Base-by-base conservation (phyloP, 2,329 filamentous ascomycete species). In the Aspergillus vadensis region DNA sequence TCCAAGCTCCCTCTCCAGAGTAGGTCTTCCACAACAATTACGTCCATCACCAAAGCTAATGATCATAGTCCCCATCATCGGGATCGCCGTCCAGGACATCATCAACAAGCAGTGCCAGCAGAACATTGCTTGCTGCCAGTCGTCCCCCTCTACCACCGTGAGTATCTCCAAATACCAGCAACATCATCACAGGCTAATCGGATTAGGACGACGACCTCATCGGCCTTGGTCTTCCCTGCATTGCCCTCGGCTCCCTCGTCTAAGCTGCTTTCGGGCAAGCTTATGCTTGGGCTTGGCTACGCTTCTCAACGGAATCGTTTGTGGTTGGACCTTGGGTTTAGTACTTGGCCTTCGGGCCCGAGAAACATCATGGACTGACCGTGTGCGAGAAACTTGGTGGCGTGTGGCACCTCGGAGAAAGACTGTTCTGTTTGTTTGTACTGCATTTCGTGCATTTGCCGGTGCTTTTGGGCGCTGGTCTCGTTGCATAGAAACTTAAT, bases 51-150 rank as follows among this genome's bases (percentile, higher is more conserved):
- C 3, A 6, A 61, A 63, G 53, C 68, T 47, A 25, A 49, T 9
- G 4, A 3, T 17, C 17, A 17, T 54, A 70, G 65, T 72, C 63
- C 55, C 64, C 62, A 55, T 75, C 58, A 65, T 76, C 57, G 72
- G 59, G 58, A 52, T 75, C 47, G 60, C 63, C 55, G 15, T 73
- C 55, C 66, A 71, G 66, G 74, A 76, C 23, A 58, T 76, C 36
- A 55, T 75, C 71, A 75, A 73, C 73, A 65, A 72, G 71, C 65
- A 76, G 67, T 76, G 74, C 74, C 71, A 76, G 72, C 71, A 74
- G 69, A 76, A 76, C 73, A 75, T 76, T 66, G 73, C 74, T 55
- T 76, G 74, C 61, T 76, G 74, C 73, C 73, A 76, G 74, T 69
- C 72, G 65, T 72, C 72, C 57, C 65, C 68, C 25, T 67, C 69